Evolutionary conservation across 257 asterid genomes (phyloP).

Genomic region (Haberlea rhodopensis): DNA sequence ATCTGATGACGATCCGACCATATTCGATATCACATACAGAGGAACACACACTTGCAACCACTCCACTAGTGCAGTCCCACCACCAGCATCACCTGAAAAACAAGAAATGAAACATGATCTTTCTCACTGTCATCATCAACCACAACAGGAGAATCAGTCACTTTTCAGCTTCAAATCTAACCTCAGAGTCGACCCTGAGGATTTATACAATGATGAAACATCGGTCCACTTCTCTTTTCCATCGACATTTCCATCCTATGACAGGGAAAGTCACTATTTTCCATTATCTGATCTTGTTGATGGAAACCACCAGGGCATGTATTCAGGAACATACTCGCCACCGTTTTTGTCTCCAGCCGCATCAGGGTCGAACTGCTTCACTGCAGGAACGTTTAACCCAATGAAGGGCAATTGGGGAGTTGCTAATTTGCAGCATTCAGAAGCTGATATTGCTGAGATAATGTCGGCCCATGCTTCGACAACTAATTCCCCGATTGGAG

Average conservation of each 20-base stretch:
- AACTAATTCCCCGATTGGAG: conserved; percentile 20
- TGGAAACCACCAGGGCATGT: conserved; percentile 38
- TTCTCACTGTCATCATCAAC: conserved; percentile 22
- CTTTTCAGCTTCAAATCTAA: conserved; percentile 47
- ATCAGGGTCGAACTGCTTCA: conserved; percentile 41
- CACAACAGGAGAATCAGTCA: conserved; percentile 39
- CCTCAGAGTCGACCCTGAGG: conserved; percentile 59
- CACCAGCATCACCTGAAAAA: conserved; percentile 44
- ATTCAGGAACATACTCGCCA: conserved; percentile 40
- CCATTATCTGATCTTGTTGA: conserved; percentile 43
- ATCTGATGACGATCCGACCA: conserved; percentile 73
- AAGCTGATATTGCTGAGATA: conserved; percentile 25
- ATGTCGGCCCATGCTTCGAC: conserved; percentile 14
- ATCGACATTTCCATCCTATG: conserved; percentile 40
- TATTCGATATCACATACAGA: conserved; percentile 75
- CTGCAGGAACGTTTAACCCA: conserved; percentile 27
- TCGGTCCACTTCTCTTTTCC: conserved; percentile 56
- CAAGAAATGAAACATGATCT: conserved; percentile 35
- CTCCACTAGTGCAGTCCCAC: conserved; percentile 29
- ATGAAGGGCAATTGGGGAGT: conserved; percentile 26
- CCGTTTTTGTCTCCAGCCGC: conserved; percentile 39
- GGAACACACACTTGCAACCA: conserved; percentile 67
- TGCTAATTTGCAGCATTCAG: conserved; percentile 32
- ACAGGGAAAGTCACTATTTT: conserved; percentile 34
- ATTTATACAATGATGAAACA: conserved; percentile 33